Conservation (phyloP, 2,329 filamentous ascomycete genomes). For the Pleomassaria siparia region DNA sequence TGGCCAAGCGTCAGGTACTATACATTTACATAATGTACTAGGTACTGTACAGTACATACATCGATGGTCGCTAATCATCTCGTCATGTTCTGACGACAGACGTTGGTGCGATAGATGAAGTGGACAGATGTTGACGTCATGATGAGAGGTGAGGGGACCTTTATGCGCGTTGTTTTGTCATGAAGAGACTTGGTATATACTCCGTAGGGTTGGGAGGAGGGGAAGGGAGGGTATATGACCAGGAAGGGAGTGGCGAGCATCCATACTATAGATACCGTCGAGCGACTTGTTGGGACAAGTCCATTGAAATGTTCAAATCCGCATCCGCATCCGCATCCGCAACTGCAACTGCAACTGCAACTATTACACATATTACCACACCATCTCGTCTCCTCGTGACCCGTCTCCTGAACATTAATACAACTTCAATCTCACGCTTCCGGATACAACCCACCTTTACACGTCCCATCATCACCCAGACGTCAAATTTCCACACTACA, state of each 20-base stretch:
- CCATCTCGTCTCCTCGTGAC: slow-evolving; percentile 15
- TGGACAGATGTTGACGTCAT: not conserved
- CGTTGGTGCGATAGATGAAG: not conserved
- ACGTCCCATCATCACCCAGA: not conserved
- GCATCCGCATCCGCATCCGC: too few species aligned
- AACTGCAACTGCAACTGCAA: too few species aligned
- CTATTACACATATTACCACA: too few species aligned
- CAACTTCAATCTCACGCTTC: too few species aligned
- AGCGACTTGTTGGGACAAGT: not conserved
- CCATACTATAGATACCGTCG: not conserved
- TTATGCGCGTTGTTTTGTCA: not conserved
- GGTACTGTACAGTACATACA: too few species aligned
- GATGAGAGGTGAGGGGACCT: not conserved
- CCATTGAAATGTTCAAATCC: slow-evolving; percentile 26
- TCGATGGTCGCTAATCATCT: not conserved
- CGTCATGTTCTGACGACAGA: not conserved
- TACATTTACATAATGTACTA: too few species aligned
- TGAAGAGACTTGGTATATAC: not conserved
- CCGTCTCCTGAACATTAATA: slow-evolving; percentile 7
- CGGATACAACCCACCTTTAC: not conserved
- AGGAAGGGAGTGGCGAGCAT: not conserved
- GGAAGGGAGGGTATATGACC: not conserved
- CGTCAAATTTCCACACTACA: not conserved
- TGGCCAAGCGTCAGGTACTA: too few species aligned
- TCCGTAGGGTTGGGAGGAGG: not conserved